Evolutionary conservation across 805 yeast genomes (phyloP), one percentile per base, ranked within the genome.

Genomic region (Metschnikowia shivogae): DNA sequence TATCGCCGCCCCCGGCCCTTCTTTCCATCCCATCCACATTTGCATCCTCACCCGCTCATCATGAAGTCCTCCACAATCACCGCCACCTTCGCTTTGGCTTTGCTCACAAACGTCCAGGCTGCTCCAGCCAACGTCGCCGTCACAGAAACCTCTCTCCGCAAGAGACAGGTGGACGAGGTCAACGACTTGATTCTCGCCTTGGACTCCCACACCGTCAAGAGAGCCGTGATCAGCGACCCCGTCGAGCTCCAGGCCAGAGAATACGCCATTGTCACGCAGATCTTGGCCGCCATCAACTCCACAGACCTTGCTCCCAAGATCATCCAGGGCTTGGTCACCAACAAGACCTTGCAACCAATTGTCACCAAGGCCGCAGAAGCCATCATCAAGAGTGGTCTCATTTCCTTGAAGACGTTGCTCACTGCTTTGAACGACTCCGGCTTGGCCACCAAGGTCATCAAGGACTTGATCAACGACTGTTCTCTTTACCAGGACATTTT

Each of bases 341-440:
- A 69, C 48, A 55, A 61, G 37, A 53, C 52, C 24, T 64, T 70
- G 48, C 58, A 60, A 30, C 57, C 61, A 36, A 57, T 61, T 39
- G 64, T 66, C 26, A 54, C 63, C 32, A 42, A 60, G 6, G 63
- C 63, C 22, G 60, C 63, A 44, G 55, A 63, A 32, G 49, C 50
- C 4, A 53, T 62, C 39, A 56, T 70, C 47, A 63, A 68, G 52
- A 55, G 57, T 45, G 69, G 68, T 49, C 27, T 49, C 33, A 56
- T 70, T 38, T 60, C 68, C 37, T 48, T 70, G 46, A 56, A 59
- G 43, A 67, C 73, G 7, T 67, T 70, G 52, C 60, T 69, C 49
- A 66, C 58, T 34, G 63, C 73, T 27, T 64, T 70, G 53, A 64
- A 63, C 48, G 69, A 70, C 44, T 69, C 74, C 32, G 76, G 76